Evolutionary conservation across 2,329 filamentous ascomycete species (phyloP).

Genomic region (Sporothrix euskadiensis): DNA sequence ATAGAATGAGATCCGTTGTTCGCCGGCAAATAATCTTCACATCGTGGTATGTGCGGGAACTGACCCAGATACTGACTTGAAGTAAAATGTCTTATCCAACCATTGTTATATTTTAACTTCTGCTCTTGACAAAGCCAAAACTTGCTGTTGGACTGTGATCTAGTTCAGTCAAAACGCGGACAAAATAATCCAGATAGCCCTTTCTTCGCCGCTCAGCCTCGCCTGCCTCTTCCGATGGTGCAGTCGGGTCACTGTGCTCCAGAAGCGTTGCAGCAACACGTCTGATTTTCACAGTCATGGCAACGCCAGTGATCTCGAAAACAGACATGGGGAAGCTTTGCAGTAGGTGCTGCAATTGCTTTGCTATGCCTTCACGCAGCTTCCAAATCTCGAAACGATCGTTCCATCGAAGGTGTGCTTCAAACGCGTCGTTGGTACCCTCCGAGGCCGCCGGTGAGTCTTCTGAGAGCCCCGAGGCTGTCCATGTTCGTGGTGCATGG

Average conservation of each 20-base stretch:
- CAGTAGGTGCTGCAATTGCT: conserved; percentile 2
- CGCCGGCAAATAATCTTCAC: too few relatives aligned
- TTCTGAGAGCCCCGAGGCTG: neutral
- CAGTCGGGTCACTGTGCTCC: conserved; percentile 7
- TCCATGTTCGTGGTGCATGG: conserved; percentile 1
- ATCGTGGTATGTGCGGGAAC: too few relatives aligned
- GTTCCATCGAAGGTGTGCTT: neutral
- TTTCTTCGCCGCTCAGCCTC: conserved; percentile 7
- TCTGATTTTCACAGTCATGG: conserved; percentile 18
- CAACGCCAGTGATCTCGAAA: conserved; percentile 7
- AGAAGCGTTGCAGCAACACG: conserved; percentile 11
- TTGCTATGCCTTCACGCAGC: conserved; percentile 3
- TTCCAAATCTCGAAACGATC: conserved; percentile 18
- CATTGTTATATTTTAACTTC: neutral
- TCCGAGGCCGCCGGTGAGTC: neutral
- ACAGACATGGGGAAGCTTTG: conserved; percentile 9
- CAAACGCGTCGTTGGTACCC: neutral
- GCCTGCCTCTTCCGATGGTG: neutral
- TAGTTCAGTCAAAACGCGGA: conserved; percentile 11
- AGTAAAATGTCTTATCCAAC: too few relatives aligned
- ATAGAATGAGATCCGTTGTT: too few relatives aligned
- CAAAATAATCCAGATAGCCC: conserved; percentile 18
- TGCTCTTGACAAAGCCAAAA: conserved; percentile 16
- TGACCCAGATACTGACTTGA: too few relatives aligned
- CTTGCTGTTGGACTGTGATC: conserved; percentile 17